Evolutionary conservation across 176 grass and related monocot genomes (phyloP), one percentile per base, ranked within the genome.

Genomic region (Rhynchospora breviuscula): DNA sequence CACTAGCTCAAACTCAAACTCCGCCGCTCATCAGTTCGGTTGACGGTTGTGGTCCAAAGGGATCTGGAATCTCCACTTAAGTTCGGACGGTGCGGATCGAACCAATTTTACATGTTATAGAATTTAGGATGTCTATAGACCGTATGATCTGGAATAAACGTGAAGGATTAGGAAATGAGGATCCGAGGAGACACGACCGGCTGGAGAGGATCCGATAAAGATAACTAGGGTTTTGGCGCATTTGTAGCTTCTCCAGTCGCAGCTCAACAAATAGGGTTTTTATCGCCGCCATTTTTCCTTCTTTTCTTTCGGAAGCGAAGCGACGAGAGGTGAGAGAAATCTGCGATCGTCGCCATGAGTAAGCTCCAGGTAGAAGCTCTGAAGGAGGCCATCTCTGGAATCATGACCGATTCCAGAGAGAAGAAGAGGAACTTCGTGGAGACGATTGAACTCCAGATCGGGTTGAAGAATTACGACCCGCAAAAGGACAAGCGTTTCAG

Each of bases 401-500:
- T 94, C 14, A 86, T 89, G 60, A 78, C 15, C 25, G 92, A 89
- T 68, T 53, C 89, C 53, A 88, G 59, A 25, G 87, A 91, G 35
- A 94, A 88, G 79, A 91, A 91, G 35, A 81, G 85, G 52, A 94
- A 91, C 63, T 91, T 94, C 89, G 85, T 71, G 0, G 89, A 94
- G 89, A 94, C 89, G 3, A n/a, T 94, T 47, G 92, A 94, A 59
- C 89, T 91, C 77, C 89, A 91, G 85, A 94, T 94, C 64, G 89
- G 89, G 79, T 76, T 94, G 22, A 94, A 94, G 89, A 94, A 94
- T 83, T 91, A 94, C 40, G 92, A 94, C 57, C 92, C 89, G 0
- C 92, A 94, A 75, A 94, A 91, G 72, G 89, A 94, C 82, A 94
- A 94, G 83, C 92, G 87, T 81, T 91, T 94, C 89, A 94, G 92